Base-by-base conservation (phyloP, 257 asterid species). In the Solanum pimpinellifolium region DNA sequence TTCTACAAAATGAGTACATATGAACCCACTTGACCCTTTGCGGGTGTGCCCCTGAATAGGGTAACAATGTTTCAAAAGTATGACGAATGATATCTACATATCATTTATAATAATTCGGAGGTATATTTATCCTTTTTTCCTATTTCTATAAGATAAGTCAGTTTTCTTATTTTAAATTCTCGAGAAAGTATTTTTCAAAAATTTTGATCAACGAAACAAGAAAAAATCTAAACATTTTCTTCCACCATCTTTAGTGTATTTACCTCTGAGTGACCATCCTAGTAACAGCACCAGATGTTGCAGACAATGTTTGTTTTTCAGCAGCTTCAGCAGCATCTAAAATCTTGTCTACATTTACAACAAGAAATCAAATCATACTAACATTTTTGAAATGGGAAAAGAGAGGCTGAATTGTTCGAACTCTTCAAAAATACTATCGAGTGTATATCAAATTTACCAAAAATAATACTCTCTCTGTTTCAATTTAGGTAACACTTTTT, bases 281-380 rank as follows among this genome's bases (percentile, higher is more conserved):
- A 47, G 94, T 92, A 20, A 94, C 92, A n/a, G 98, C 97, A 23
- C 95, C 95, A 4, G 98, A 94, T 83, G 97, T 94, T 66, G 98
- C 97, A 27, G 90, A 29, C 87, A 90, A 62, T 18, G 97, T 68
- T 89, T 94, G 98, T 90, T 91, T 94, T 86, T 96, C 98, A 39
- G 98, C 98, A 66, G 96, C 98, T 91, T 96, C 98, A 47, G 98
- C 96, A 46, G 98, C 96, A 85, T 96, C 98, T 31, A 95, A 37
- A 72, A 96, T 89, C 86, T 91, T 96, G 33, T 96, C 98, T 95
- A 94, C 83, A 59, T 1, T 86, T 88, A 76, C 33, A 68, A 66
- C 5, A 39, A 44, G 9, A 37, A 86, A 37, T 49, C 65, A n/a
- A n/a, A 21, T 83, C 2, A 16, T 4, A n/a, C 10, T 0, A 42